phyloP scores from a whole-genome alignment of 2,329 filamentous ascomycete species.

The Trichoderma sp. region DNA sequence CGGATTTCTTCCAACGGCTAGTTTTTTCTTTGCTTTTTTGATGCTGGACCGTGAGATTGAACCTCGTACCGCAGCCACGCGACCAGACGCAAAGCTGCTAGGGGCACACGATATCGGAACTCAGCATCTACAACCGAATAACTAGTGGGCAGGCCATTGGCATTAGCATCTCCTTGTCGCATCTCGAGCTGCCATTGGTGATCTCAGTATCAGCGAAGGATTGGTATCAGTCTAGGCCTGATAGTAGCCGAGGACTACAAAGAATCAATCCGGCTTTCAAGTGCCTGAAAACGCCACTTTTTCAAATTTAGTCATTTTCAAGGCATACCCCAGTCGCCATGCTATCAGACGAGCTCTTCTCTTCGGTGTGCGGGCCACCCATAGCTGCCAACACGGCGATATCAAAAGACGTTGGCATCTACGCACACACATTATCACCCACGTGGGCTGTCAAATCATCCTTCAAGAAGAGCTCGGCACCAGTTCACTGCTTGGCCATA shows the following conservation, averaged over 20 bases:
- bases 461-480: conserved; percentile 92
- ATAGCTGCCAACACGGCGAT: conserved; percentile 65
- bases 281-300: neutral
- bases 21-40: neutral
- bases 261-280: neutral
- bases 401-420: conserved; percentile 82
- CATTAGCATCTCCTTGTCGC: neutral
- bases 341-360: conserved; percentile 64
- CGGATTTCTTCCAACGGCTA: conserved; percentile 1
- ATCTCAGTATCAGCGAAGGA: neutral
- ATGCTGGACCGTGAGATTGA: neutral
- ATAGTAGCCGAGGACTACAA: neutral
- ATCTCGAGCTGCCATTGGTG: neutral
- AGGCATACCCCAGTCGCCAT: conserved; percentile 43
- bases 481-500: conserved; percentile 76
- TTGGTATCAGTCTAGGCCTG: neutral
- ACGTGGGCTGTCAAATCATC: conserved; percentile 72
- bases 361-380: conserved; percentile 60
- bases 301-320: neutral
- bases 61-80: conserved; percentile 13
- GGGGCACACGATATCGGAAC: neutral
- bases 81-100: neutral
- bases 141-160: conserved; percentile 9
- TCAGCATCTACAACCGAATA: neutral
- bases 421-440: conserved; percentile 80